phyloP scores from a whole-genome alignment of 2,329 filamentous ascomycete species.

The Clonostachys solani region DNA sequence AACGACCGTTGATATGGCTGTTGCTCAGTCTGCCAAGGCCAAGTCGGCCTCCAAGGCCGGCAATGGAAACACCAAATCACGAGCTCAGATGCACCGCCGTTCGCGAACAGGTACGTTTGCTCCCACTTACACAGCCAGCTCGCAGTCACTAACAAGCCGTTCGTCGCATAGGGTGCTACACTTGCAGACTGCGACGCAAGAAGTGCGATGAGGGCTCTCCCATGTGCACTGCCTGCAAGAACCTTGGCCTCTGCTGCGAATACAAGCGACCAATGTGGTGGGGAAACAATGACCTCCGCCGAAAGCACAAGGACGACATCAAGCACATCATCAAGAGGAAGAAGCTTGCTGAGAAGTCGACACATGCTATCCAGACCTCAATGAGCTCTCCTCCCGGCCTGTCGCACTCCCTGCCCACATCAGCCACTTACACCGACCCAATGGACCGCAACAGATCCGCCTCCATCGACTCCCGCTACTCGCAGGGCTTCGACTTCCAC shows the following conservation, averaged over 20 bases:
- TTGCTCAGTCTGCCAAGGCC: constrained; percentile 53
- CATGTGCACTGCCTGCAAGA: constrained; percentile 61
- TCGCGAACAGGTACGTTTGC: constrained; percentile 81
- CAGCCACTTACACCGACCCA: constrained; percentile 73
- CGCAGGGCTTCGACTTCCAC: constrained; percentile 70
- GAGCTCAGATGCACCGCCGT: constrained; percentile 85
- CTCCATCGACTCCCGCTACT: constrained; percentile 78
- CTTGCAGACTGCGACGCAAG: constrained; percentile 62
- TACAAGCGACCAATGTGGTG: constrained; percentile 98
- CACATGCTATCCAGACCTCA: constrained; percentile 49
- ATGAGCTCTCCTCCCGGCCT: constrained; percentile 70
- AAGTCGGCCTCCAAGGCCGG: constrained; percentile 51
- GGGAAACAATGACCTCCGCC: constrained; percentile 85
- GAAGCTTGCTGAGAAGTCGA: constrained; percentile 81
- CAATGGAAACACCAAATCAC: constrained; percentile 56
- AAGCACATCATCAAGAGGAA: constrained; percentile 98
- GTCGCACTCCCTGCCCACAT: constrained; percentile 77
- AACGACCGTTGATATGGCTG: constrained; percentile 54
- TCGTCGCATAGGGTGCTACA: constrained; percentile 56
- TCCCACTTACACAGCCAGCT: constrained; percentile 8
- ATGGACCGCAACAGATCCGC: constrained; percentile 69
- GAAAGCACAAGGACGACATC: constrained; percentile 87
- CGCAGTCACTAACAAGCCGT: constrained; percentile 18
- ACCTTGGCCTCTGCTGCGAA: constrained; percentile 83
- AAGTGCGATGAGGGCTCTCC: constrained; percentile 65